Percentiles rank a stretch among this genome's conserved stretches.
Evolutionary conservation across 805 yeast species (phyloP).

Genomic region (Saccharomycodes ludwigii): DNA sequence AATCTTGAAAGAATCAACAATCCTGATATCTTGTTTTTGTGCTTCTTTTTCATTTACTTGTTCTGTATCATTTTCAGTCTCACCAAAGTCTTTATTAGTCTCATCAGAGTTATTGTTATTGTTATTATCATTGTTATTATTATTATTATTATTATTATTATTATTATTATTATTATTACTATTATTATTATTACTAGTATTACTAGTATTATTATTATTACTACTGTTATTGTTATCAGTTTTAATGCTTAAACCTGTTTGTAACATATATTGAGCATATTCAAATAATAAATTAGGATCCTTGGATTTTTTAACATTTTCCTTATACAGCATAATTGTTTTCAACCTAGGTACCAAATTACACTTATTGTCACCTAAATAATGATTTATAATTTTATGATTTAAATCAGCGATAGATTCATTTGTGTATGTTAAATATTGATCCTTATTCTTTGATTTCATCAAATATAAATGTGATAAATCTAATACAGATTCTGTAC

Average conservation of each 20-base stretch:
- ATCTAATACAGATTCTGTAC: conserved; percentile 28
- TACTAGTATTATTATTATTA: not conserved
- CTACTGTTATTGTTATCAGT: conserved; percentile 7
- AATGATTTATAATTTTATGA: conserved; percentile 39
- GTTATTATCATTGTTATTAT: conserved; percentile 1
- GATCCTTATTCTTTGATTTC: conserved; percentile 22
- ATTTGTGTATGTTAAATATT: conserved; percentile 25
- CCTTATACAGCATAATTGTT: conserved; percentile 77
- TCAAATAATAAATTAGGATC: conserved; percentile 83
- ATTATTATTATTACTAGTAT: too few species aligned
- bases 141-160: too few species aligned
- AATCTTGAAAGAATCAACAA: too few species aligned
- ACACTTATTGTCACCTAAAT: conserved; percentile 36
- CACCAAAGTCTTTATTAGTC: too few species aligned
- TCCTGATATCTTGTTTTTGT: not conserved
- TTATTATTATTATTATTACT: conserved; percentile 23
- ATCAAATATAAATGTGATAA: conserved; percentile 29
- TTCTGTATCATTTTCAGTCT: conserved; percentile 3
- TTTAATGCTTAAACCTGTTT: conserved; percentile 62
- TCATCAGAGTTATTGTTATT: not conserved
- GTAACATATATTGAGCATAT: conserved; percentile 82
- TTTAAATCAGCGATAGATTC: conserved; percentile 36
- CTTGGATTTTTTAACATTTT: conserved; percentile 71
- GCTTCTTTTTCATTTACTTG: conserved; percentile 3
- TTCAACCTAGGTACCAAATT: conserved; percentile 61